Evolutionary conservation across 192 early-diverging fungal genomes (phyloP).

Genomic region (Coemansia sp.): DNA sequence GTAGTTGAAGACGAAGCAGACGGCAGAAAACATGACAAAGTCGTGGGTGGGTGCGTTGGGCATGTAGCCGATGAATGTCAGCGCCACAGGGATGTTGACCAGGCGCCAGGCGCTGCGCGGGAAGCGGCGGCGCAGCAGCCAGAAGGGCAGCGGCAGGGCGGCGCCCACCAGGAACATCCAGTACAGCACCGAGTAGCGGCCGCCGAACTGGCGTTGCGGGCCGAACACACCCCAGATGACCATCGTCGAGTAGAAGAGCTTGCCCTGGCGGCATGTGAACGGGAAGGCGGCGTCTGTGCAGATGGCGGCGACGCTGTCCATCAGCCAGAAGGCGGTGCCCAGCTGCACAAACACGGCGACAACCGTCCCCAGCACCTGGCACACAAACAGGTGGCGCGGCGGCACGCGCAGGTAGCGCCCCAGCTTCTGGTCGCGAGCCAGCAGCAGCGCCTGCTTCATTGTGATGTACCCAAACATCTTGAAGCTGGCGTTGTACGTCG

Average conservation of each 20-base stretch:
- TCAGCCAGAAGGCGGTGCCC: constrained; percentile 62
- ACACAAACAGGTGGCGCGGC: constrained; percentile 72
- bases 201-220: constrained; percentile 63
- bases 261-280: constrained; percentile 61
- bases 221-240: constrained; percentile 76
- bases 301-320: constrained; percentile 56
- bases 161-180: constrained; percentile 61
- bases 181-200: constrained; percentile 40
- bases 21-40: constrained; percentile 37
- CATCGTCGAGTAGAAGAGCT: constrained; percentile 63
- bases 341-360: constrained; percentile 66
- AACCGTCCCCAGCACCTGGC: constrained; percentile 73
- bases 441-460: constrained; percentile 66
- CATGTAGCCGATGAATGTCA: constrained; percentile 57
- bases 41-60: constrained; percentile 58
- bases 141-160: constrained; percentile 67
- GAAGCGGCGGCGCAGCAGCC: constrained; percentile 57
- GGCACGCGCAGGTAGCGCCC: constrained; percentile 72
- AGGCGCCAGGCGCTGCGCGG: constrained; percentile 63
- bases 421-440: constrained; percentile 65
- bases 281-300: constrained; percentile 58
- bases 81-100: constrained; percentile 66
- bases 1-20: constrained; percentile 68
- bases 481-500: constrained; percentile 76
- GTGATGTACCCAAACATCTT: constrained; percentile 79